A percentile compares a stretch with the other conserved stretches of the same genome.
Conservation (phyloP, 1,139 yeast species). For the Hemisphaericaspora subhashii region DNA sequence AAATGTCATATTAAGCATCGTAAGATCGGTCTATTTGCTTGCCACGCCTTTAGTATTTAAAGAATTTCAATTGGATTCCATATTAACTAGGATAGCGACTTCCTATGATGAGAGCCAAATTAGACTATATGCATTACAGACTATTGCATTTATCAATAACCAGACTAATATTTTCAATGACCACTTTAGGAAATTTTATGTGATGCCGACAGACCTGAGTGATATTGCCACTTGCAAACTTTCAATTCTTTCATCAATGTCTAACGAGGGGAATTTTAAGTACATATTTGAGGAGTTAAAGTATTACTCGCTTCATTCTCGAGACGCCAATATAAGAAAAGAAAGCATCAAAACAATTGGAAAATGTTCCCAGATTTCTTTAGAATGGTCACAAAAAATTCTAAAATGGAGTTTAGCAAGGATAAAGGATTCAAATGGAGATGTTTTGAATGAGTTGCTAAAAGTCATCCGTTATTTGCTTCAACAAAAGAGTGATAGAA, state of each 20-base stretch:
- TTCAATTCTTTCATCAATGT: constrained; percentile 59
- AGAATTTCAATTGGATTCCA: constrained; percentile 48
- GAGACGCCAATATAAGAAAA: constrained; percentile 36
- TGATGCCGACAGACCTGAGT: constrained; percentile 57
- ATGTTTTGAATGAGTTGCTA: constrained; percentile 57
- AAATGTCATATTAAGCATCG: constrained; percentile 62
- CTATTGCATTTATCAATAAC: constrained; percentile 35
- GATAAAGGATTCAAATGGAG: constrained; percentile 26
- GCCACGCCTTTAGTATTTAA: constrained; percentile 52
- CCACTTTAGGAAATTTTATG: constrained; percentile 51
- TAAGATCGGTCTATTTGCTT: constrained; percentile 54
- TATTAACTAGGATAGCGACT: constrained; percentile 46
- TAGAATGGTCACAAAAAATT: constrained; percentile 35
- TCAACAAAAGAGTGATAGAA: constrained; percentile 47
- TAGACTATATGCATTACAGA: constrained; percentile 38
- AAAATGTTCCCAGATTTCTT: constrained; percentile 44
- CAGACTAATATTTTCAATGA: constrained; percentile 49
- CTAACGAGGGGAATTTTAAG: constrained; percentile 52
- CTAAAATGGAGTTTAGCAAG: constrained; percentile 45
- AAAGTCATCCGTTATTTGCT: constrained; percentile 71
- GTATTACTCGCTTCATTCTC: constrained; percentile 52
- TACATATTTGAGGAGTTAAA: constrained; percentile 66
- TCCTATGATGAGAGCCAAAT: constrained; percentile 31
- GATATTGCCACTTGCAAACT: constrained; percentile 56
- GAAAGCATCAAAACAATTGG: constrained; percentile 63